Base-by-base conservation (phyloP, 495 filamentous ascomycete species). In the Penicillium antarcticum region DNA sequence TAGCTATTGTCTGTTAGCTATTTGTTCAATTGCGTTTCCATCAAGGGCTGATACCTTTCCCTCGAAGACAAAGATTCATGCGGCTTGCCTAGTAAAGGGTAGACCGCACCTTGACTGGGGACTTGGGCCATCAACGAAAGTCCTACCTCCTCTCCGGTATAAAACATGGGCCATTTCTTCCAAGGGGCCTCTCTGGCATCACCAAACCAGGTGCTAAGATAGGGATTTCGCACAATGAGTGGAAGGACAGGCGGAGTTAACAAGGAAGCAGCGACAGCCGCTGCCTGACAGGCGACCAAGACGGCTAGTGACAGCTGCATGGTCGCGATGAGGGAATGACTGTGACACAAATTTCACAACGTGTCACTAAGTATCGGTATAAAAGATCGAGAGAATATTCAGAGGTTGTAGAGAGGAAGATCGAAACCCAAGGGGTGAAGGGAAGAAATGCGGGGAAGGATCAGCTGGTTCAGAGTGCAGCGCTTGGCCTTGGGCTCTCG, bases 161-260 rank as follows among this genome's bases (percentile, higher is more conserved):
- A 97, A 66, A 97, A 97, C 54, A 95, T 95, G 23, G 92, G 92
- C 92, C 92, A 97, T 65, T 83, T 82, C 31, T 82, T 79, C 92
- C 92, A 97, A n/a, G 92, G 92, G 16, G 74, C 76, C 12, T 87
- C 83, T 41, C 92, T 81, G 31, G 90, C 89, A 72, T 86, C 80
- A 10, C 78, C 79, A 43, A 95, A 67, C 91, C 92, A 96, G 11
- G 91, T 87, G 59, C 88, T 95, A 34, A 96, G 73, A 66, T 97
- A 97, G 14, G 92, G 92, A 61, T 89, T 96, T 23, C 92, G 85
- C 29, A 97, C 92, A 53, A 88, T 84, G 62, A 97, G 75, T 8
- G 92, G 92, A 36, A 97, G 71, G 5, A 95, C 88, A 1, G 90
- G 88, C 19, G 92, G 92, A 1, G 84, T 90, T 16, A 81, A 69